Evolutionary conservation across 306 rosid species (phyloP).

Genomic region (Canavalia gladiata): DNA sequence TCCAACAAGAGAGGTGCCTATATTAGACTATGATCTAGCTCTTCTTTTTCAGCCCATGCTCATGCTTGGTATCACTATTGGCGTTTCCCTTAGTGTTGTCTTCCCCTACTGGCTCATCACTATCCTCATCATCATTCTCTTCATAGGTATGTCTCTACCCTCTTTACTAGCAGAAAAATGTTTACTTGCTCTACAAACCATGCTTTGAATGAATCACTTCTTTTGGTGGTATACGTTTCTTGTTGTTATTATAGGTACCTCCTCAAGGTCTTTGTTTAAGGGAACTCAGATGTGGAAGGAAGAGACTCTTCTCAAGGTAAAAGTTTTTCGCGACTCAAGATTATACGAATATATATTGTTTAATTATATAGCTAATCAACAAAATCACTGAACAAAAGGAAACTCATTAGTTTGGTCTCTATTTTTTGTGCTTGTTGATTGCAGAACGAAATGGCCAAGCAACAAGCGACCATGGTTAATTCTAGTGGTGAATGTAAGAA

Average conservation of each 20-base stretch:
- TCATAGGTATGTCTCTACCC: constrained; percentile 61
- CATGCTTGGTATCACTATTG: constrained; percentile 94
- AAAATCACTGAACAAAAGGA: neutral
- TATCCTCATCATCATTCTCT: constrained; percentile 87
- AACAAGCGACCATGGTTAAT: constrained; percentile 53
- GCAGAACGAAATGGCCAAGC: constrained; percentile 71
- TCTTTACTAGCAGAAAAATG: neutral
- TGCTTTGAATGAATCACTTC: neutral
- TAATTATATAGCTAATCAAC: no score
- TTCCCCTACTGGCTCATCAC: constrained; percentile 98
- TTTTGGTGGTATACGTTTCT: neutral
- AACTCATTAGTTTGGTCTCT: neutral
- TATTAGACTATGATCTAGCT: constrained; percentile 83
- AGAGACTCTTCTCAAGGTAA: constrained; percentile 75
- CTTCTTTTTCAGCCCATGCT: constrained; percentile 93
- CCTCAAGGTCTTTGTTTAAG: constrained; percentile 81
- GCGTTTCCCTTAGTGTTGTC: constrained; percentile 87
- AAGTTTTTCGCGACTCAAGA: neutral
- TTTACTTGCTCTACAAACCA: no score
- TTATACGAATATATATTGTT: neutral
- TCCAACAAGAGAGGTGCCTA: constrained; percentile 90
- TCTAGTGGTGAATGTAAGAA: constrained; percentile 82
- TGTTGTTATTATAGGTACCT: constrained; percentile 66
- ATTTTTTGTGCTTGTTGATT: constrained; percentile 19
- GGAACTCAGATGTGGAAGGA: constrained; percentile 92